Conservation (phyloP, 306 rosid species). For the Castanea crenata region DNA sequence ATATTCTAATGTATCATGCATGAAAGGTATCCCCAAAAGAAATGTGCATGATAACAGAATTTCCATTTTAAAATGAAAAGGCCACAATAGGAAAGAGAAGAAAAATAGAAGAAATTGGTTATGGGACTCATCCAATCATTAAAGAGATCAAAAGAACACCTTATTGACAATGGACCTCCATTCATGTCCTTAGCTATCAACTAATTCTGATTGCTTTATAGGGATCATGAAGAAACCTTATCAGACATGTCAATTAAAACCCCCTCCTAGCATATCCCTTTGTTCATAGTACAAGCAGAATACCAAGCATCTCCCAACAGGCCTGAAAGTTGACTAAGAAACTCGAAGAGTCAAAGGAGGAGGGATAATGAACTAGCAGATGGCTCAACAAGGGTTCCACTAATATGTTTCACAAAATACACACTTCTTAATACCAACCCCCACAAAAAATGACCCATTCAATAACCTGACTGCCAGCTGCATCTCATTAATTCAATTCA, state of each 20-base stretch:
- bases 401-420: neutral
- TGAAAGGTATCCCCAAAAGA: neutral
- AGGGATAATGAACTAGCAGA: neutral
- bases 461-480: neutral
- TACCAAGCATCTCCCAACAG: neutral
- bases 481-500: neutral
- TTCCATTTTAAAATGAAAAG: neutral
- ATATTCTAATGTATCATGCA: neutral
- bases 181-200: neutral
- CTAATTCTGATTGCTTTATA: neutral
- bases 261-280: neutral
- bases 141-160: no score
- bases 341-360: neutral
- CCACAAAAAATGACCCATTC: neutral
- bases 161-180: neutral
- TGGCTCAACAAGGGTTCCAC: neutral
- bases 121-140: neutral
- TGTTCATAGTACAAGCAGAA: neutral
- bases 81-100: neutral
- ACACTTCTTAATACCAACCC: neutral
- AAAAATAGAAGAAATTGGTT: neutral
- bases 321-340: neutral
- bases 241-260: neutral
- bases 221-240: neutral
- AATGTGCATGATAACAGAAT: neutral